Evolutionary conservation across 495 filamentous ascomycete species (phyloP), one percentile per base, ranked within the genome.

Genomic region (Aspergillus egyptiacus): DNA sequence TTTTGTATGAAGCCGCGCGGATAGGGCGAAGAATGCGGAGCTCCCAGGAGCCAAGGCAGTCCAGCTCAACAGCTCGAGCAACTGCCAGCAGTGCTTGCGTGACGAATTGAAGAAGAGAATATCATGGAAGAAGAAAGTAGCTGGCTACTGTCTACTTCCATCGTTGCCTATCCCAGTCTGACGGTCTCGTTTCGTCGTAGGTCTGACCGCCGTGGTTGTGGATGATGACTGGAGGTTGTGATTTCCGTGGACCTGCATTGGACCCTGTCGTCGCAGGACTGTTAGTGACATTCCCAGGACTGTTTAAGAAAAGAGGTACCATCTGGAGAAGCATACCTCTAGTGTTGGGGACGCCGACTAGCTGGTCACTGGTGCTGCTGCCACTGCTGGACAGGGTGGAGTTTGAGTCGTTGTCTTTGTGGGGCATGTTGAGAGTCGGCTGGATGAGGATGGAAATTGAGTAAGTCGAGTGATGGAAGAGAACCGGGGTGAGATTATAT

Each of bases 111-210:
- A 5, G 17, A 49, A 36, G 19, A 25, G 44, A 47, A 36, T 15
- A 9, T 17, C 5, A 23, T 23, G 38, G 11, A 34, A 43, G 24
- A 24, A 36, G 1, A 36, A 35, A 41, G 24, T 6, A 50, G 37
- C n/a, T 1, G 15, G 6, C 10, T 18, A 28, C 23, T 27, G 24
- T 57, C 55, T 69, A 74, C 57, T 74, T 73, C 71, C 71, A 74
- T 40, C 71, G 71, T 53, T 71, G 70, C 53, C 71, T 72, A 58
- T 74, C 71, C 71, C 69, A 73, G 50, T 70, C 69, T 2, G 69
- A 68, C 10, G 71, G 68, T 53, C 71, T 61, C 14, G 68, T 74
- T 48, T 74, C 70, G 49, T 74, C 71, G 57, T 68, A 74, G 48
- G 63, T 69, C 35, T 65, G 71, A 46, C 71, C 71, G 39, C 70